Conservation (phyloP, 371 early-diverging fungal species). For the Rhizopus stolonifer region DNA sequence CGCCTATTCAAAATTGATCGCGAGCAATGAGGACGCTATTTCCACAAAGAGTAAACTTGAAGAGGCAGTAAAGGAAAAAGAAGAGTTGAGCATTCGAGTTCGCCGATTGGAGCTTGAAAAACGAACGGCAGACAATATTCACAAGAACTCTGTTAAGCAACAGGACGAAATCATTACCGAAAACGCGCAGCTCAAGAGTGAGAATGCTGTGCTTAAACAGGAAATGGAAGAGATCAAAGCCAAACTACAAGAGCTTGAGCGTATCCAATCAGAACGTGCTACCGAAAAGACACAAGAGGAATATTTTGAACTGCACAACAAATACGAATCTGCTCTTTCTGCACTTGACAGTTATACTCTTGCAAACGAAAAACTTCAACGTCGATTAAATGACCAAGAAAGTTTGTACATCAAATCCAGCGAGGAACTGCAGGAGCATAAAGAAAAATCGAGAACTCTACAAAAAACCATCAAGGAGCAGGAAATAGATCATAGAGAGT, state of each 20-base stretch:
- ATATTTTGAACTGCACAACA: slow-evolving; percentile 1
- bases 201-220: no score
- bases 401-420: background rate
- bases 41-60: background rate
- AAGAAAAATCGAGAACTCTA: background rate
- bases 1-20: background rate
- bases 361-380: no score
- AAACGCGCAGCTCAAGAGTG: background rate
- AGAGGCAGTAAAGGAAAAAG: background rate
- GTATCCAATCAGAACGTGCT: background rate
- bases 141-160: background rate
- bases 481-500: background rate
- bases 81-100: background rate
- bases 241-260: background rate
- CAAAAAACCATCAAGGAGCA: background rate
- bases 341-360: no score
- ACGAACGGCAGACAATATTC: background rate
- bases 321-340: no score
- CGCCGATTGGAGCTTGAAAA: background rate
- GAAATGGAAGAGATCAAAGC: background rate
- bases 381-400: slow-evolving; percentile 5
- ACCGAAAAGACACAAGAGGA: slow-evolving; percentile 11
- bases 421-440: slow-evolving; percentile 1
- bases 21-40: background rate
- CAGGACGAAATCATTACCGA: background rate